These are phyloP conservation scores for Phytophthora kernoviae DNA, from an alignment of 352 stramenopile species.

Conservation along the genomic window DNA sequence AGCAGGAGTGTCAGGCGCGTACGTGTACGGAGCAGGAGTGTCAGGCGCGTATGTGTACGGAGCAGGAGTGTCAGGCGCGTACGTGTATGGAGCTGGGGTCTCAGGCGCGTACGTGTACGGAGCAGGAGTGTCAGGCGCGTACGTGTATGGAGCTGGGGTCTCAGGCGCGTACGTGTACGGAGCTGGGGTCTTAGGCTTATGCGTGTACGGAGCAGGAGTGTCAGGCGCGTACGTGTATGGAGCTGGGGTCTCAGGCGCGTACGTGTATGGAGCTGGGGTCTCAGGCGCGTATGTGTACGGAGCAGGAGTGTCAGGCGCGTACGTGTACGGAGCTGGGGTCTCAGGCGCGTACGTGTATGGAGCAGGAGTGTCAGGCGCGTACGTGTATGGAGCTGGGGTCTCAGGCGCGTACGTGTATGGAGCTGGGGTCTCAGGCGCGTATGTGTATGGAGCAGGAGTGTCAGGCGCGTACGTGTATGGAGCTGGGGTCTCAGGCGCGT, in stretches of 20 bases:
- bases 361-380: neutral
- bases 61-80: neutral
- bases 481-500: slow-evolving; percentile 7
- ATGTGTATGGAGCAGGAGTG: slow-evolving; percentile 5
- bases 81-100: slow-evolving; percentile 2
- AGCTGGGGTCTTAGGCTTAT: neutral
- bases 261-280: slow-evolving; percentile 4
- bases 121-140: neutral
- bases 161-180: neutral
- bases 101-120: slow-evolving; percentile 3
- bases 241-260: slow-evolving; percentile 7
- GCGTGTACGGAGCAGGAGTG: slow-evolving; percentile 3
- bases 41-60: slow-evolving; percentile 4
- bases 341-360: slow-evolving; percentile 1
- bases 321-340: slow-evolving; percentile 7
- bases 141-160: slow-evolving; percentile 1
- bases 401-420: neutral
- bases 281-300: slow-evolving; percentile 4
- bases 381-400: neutral
- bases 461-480: slow-evolving; percentile 1
- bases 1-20: slow-evolving; percentile 2
- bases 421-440: slow-evolving; percentile 9
- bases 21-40: neutral
- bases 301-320: slow-evolving; percentile 2
- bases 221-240: slow-evolving; percentile 12